These are phyloP conservation scores for Ascoidea asiatica DNA, from an alignment of 805 yeast genomes.

Conservation along the genomic window DNA sequence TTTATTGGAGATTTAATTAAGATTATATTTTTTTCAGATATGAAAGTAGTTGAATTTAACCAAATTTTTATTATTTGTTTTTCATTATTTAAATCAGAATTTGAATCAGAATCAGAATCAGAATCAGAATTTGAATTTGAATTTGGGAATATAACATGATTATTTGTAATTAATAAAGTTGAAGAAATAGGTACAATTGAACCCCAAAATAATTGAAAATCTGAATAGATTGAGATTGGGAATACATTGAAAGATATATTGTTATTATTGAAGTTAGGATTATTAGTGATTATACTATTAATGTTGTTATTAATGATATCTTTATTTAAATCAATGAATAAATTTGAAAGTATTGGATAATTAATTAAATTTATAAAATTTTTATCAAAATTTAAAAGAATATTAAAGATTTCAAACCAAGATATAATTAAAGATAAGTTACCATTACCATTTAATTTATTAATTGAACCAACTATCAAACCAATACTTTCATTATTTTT, in stretches of 20 bases:
- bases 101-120: too few relatives aligned
- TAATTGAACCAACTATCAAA: background rate
- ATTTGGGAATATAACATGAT: background rate
- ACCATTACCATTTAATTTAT: background rate
- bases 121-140: too few relatives aligned
- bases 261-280: too few relatives aligned
- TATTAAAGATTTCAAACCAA: background rate
- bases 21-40: background rate
- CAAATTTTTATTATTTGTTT: background rate
- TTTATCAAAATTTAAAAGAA: background rate
- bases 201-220: background rate
- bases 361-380: too few relatives aligned
- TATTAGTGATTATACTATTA: too few relatives aligned
- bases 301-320: background rate
- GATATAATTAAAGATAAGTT: background rate
- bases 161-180: background rate
- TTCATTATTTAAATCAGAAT: background rate
- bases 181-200: background rate
- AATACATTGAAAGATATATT: too few relatives aligned
- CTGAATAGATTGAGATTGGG: background rate
- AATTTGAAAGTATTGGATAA: too few relatives aligned
- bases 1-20: background rate
- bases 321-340: too few relatives aligned
- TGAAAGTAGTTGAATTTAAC: background rate
- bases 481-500: background rate